phyloP scores from a whole-genome alignment of 2,329 filamentous ascomycete species.

The Dryadomyces quercus-mongolicae region DNA sequence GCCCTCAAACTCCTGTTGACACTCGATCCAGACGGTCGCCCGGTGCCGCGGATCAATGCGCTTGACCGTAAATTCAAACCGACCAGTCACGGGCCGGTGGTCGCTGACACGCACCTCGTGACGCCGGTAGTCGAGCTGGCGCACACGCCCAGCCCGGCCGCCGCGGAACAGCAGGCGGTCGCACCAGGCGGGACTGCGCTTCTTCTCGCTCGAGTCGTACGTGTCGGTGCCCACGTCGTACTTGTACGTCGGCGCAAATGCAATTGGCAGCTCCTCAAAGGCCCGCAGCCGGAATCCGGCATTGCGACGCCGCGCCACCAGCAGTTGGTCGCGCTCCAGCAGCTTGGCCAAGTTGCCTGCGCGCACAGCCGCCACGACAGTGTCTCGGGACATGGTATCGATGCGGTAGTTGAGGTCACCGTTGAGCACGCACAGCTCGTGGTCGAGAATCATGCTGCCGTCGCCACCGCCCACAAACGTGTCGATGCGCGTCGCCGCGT shows the following conservation, averaged over 20 bases:
- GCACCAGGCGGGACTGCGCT: constrained; percentile 89
- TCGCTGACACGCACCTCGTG: constrained; percentile 89
- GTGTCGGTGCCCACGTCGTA: constrained; percentile 93
- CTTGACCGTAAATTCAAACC: constrained; percentile 76
- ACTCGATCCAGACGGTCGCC: constrained; percentile 56
- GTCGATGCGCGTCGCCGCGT: constrained; percentile 56
- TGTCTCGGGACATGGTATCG: constrained; percentile 90
- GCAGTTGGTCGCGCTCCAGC: constrained; percentile 83
- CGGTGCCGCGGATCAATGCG: constrained; percentile 59
- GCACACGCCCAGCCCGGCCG: constrained; percentile 48
- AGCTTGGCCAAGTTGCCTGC: constrained; percentile 73
- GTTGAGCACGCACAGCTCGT: constrained; percentile 94
- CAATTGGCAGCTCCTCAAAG: constrained; percentile 84
- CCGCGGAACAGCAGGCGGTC: constrained; percentile 85
- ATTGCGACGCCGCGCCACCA: constrained; percentile 80
- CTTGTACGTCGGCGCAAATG: constrained; percentile 93
- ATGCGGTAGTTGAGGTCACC: constrained; percentile 98
- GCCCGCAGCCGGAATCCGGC: constrained; percentile 78
- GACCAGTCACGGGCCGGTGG: constrained; percentile 81
- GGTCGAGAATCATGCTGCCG: constrained; percentile 86
- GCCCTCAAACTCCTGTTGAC: constrained; percentile 61
- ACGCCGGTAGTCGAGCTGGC: constrained; percentile 75
- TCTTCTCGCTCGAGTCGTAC: constrained; percentile 93
- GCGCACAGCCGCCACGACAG: constrained; percentile 75
- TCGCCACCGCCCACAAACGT: constrained; percentile 87